phyloP scores from a whole-genome alignment of 2,329 filamentous ascomycete species.

The Diaporthe vaccinii region DNA sequence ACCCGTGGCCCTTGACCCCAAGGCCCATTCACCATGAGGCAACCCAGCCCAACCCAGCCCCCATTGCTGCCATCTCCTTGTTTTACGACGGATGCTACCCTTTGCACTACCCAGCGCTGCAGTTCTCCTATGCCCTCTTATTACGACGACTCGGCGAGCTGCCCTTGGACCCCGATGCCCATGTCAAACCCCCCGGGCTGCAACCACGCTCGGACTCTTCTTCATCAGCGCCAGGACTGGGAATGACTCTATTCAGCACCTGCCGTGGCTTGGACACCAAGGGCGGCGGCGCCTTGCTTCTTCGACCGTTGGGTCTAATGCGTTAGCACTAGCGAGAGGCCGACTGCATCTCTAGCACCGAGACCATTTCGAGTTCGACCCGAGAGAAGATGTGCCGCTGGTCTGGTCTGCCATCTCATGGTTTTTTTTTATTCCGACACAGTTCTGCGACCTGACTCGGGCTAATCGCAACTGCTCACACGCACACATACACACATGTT shows the following conservation, averaged over 20 bases:
- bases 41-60: slow-evolving; percentile 18
- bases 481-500: neutral
- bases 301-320: slow-evolving; percentile 12
- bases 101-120: neutral
- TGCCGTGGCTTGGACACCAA: slow-evolving; percentile 16
- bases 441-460: slow-evolving; percentile 2
- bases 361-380: neutral
- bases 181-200: neutral
- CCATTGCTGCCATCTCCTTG: slow-evolving; percentile 25
- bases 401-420: slow-evolving; percentile 18
- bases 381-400: neutral
- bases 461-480: slow-evolving; percentile 19
- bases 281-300: slow-evolving; percentile 12
- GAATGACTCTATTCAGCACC: slow-evolving; percentile 26
- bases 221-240: slow-evolving; percentile 22
- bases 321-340: neutral
- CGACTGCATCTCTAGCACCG: neutral
- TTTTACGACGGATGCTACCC: slow-evolving; percentile 15
- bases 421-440: slow-evolving; percentile 28
- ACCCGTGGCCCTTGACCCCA: neutral
- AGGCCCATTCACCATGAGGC: neutral
- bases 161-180: slow-evolving; percentile 3
- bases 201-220: slow-evolving; percentile 16
- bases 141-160: neutral
- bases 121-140: neutral